Percentiles rank a stretch among this genome's conserved stretches.
Conservation (phyloP, 2,329 filamentous ascomycete species). For the Fusarium sp. region DNA sequence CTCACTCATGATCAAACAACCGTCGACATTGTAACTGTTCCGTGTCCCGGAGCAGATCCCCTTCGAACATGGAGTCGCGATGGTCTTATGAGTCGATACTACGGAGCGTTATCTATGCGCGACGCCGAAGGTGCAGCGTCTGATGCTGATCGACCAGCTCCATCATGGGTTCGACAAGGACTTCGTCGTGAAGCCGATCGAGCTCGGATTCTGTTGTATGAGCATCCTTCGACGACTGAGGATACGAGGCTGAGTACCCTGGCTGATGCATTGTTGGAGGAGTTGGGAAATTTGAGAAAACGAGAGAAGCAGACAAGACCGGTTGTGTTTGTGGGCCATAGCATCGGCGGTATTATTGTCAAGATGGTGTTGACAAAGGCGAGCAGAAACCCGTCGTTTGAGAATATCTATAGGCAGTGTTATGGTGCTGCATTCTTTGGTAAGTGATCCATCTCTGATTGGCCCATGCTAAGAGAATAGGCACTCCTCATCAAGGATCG, state of each 20-base stretch:
- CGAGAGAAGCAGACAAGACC: conserved; percentile 56
- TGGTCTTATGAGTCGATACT: conserved; percentile 58
- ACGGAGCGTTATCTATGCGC: conserved; percentile 54
- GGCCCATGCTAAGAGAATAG: conserved; percentile 44
- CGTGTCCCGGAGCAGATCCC: conserved; percentile 63
- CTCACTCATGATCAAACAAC: conserved; percentile 61
- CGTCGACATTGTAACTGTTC: conserved; percentile 64
- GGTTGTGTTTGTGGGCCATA: conserved; percentile 69
- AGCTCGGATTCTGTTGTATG: conserved; percentile 63
- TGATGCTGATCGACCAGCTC: conserved; percentile 40
- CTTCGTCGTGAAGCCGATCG: conserved; percentile 58
- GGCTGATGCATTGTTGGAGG: conserved; percentile 58
- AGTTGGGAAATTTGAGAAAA: conserved; percentile 51
- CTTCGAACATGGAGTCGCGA: conserved; percentile 64
- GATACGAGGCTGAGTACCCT: conserved; percentile 54
- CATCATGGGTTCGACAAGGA: conserved; percentile 64
- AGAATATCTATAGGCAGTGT: conserved; percentile 62
- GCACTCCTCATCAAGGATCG: conserved; percentile 70
- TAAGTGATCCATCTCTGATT: conserved; percentile 41
- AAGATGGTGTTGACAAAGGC: conserved; percentile 66
- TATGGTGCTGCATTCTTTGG: conserved; percentile 70
- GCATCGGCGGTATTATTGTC: conserved; percentile 68
- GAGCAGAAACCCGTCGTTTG: conserved; percentile 49
- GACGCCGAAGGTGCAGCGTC: conserved; percentile 45
- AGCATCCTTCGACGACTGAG: conserved; percentile 56